Conservation (phyloP, 2,329 filamentous ascomycete species). For the Tothia fuscella region DNA sequence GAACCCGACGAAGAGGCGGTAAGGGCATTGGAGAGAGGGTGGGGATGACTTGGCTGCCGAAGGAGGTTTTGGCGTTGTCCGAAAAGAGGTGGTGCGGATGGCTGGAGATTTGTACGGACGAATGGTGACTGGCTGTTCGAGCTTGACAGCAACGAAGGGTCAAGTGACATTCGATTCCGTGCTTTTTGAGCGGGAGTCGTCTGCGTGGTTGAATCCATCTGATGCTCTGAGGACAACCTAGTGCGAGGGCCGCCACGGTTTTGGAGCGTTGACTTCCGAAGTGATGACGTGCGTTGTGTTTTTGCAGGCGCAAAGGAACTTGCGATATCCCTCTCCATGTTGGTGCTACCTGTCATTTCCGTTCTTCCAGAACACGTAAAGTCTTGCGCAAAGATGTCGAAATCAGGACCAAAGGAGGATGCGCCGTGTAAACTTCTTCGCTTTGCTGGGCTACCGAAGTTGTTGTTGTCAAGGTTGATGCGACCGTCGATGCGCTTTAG, state of each 20-base stretch:
- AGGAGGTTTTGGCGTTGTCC: constrained; percentile 2
- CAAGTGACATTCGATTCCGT: constrained; percentile 63
- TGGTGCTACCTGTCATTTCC: constrained; percentile 6
- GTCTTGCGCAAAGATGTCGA: constrained; percentile 70
- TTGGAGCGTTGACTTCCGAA: constrained; percentile 66
- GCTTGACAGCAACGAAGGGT: constrained; percentile 56
- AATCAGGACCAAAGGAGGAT: constrained; percentile 48
- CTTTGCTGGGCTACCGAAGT: constrained; percentile 77
- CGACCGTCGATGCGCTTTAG: constrained; percentile 84
- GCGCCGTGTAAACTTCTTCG: constrained; percentile 75
- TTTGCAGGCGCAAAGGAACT: constrained; percentile 26
- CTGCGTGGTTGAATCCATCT: constrained; percentile 9
- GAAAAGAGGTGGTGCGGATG: constrained; percentile 1
- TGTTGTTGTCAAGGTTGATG: constrained; percentile 73
- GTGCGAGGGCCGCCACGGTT: constrained; percentile 53
- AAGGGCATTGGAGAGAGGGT: constrained; percentile 76
- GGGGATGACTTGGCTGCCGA: constrained; percentile 38
- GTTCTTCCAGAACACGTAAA: constrained; percentile 18
- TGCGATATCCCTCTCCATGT: constrained; percentile 20
- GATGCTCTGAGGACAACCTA: constrained; percentile 25
- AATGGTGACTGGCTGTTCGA: constrained; percentile 55
- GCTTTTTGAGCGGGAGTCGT: constrained; percentile 38
- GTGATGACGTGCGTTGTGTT: constrained; percentile 20
- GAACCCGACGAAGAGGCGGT: constrained; percentile 79
- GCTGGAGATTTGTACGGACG: too few relatives aligned